Base-by-base conservation (phyloP, 495 filamentous ascomycete genomes). In the Apiosordaria backusii region DNA sequence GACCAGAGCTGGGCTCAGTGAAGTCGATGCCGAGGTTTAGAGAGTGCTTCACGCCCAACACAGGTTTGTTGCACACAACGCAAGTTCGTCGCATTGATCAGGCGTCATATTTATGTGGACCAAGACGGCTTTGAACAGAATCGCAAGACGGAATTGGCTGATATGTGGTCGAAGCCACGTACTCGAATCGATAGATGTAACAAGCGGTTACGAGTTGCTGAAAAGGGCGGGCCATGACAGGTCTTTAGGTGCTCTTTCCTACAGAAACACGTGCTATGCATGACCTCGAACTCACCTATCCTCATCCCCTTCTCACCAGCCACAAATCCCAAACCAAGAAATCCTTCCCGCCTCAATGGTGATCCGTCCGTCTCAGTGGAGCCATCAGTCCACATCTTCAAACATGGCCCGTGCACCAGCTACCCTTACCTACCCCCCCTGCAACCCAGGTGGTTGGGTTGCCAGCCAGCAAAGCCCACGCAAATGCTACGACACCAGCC, bases 401-500 rank as follows among this genome's bases (percentile, higher is more conserved):
- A 18, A 13, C n/a, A 45, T 45, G 35, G 35, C 10, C 35, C 35
- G 35, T 45, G 35, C 35, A 45, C 35, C 35, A 18, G 35, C 35
- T 45, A 45, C 35, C 35, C 35, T 15, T 45, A 15, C 35, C 10
- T 45, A 35, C 29, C 29, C 10, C 5, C 5, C 5, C 29, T n/a
- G n/a, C 35, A 45, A 45, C 35, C 35, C 35, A 45, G 10, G 27
- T 29, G 27, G 35, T 7, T 45, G 35, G 35, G 10, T 45, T 4
- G 18, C 52, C 52, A 19, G 52, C 52, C 52, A 55, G 22, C 52
- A 7, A 55, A n/a, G n/a, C n/a, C n/a, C n/a, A n/a, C n/a, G 22
- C 52, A 55, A 55, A 45, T 29, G 52, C 52, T 55, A 55, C 52
- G n/a, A 45, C 22, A 55, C 52, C 52, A 55, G 52, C 52, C 52